These are phyloP conservation scores for Aureobasidium mangrovei DNA, from an alignment of 2,329 filamentous ascomycete species.

Conservation along the genomic window DNA sequence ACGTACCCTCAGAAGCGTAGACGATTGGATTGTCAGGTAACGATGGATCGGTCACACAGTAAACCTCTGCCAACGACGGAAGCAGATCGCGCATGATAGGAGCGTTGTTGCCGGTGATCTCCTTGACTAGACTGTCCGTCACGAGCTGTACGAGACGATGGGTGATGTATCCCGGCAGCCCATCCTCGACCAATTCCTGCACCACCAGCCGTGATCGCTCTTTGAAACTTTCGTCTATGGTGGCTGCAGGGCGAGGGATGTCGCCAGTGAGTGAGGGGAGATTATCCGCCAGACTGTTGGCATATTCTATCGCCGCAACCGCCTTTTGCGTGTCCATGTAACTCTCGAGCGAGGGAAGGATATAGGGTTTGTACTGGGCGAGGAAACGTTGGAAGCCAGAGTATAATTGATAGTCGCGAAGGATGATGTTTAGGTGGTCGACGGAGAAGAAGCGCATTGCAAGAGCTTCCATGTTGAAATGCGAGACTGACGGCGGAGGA, in stretches of 20 bases:
- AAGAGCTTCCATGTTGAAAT: slow-evolving; percentile 29
- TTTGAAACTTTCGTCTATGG: slow-evolving; percentile 31
- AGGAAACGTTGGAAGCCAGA: slow-evolving; percentile 33
- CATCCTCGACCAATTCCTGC: slow-evolving; percentile 32
- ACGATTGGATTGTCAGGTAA: slow-evolving; percentile 37
- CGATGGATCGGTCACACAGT: slow-evolving; percentile 37
- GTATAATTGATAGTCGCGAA: slow-evolving; percentile 30
- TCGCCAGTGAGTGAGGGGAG: slow-evolving; percentile 23
- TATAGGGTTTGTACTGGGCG: slow-evolving; percentile 30
- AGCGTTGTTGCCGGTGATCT: slow-evolving; percentile 35
- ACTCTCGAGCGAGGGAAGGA: slow-evolving; percentile 27
- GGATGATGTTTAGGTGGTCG: slow-evolving; percentile 35
- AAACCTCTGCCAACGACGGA: slow-evolving; percentile 36
- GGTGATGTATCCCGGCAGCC: slow-evolving; percentile 35
- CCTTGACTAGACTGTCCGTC: slow-evolving; percentile 35
- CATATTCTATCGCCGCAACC: slow-evolving; percentile 35
- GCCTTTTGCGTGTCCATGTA: slow-evolving; percentile 36
- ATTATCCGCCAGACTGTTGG: slow-evolving; percentile 34
- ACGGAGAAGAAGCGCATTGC: slow-evolving; percentile 33
- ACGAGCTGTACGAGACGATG: slow-evolving; percentile 32
- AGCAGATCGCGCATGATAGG: slow-evolving; percentile 34
- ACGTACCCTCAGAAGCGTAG: slow-evolving; percentile 34
- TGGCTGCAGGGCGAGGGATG: slow-evolving; percentile 25
- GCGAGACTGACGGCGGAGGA: slow-evolving; percentile 27
- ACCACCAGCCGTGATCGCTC: slow-evolving; percentile 25